Base-by-base conservation (phyloP, 1,139 yeast species). In the Hemisphaericaspora xylofermentans region DNA sequence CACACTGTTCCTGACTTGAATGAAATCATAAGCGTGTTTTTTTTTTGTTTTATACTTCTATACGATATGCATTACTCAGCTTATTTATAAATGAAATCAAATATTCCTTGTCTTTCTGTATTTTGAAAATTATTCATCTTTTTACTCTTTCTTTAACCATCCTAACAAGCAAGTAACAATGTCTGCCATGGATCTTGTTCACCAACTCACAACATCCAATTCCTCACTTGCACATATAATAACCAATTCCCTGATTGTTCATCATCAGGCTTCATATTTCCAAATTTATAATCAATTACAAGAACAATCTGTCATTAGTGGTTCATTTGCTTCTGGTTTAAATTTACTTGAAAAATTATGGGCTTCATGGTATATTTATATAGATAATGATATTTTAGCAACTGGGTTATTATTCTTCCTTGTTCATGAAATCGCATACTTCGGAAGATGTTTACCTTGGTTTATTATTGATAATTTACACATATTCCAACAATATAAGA, bases 361-460 rank as follows among this genome's bases (percentile, higher is more conserved):
- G 96, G 91, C 88, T 21, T 65, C 83, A 14, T 88, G 86, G 77
- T 88, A 86, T 66, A 66, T 76, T 39, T 85, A 78, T 60, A 75
- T 86, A 71, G 73, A 78, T 50, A 88, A 86, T 54, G 95, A 88
- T 59, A 68, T 81, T 28, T 71, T 88, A 44, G 95, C 96, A 38
- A 88, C 96, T 1, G 96, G 96, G 4, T 63, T 87, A 40, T 64
- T 88, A 54, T 82, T 88, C 56, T 84, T 88, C 59, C 53, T 74
- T 32, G 69, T 83, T 45, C 96, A 88, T 63, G 96, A 88, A 63
- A 42, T 81, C 44, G 81, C 85, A 77, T 88, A 88, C 64, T 88
- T 88, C 60, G 89, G 88, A 39, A 79, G 95, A 60, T 82, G 89
- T 58, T 55, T 88, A 42, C 96, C 96, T 19, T 88, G 95, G 95